These are phyloP conservation scores for Mycena pura DNA, from an alignment of 768 basidiomycete genomes.

Conservation along the genomic window DNA sequence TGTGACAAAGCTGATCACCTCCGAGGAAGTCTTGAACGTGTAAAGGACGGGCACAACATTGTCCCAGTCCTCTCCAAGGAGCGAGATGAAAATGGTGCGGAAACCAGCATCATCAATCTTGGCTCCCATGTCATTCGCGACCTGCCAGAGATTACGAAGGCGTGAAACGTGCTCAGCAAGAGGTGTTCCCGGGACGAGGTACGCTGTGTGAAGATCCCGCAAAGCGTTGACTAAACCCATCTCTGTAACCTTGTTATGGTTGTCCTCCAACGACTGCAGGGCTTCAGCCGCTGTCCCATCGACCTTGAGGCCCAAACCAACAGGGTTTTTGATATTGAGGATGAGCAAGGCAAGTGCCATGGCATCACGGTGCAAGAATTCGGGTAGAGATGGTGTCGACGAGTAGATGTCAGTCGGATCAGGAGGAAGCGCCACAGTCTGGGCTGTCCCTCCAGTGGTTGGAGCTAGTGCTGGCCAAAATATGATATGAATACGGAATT, in stretches of 20 bases:
- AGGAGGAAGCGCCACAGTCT: neutral
- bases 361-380: neutral
- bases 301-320: constrained; percentile 24
- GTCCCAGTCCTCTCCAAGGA: constrained; percentile 18
- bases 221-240: constrained; percentile 15
- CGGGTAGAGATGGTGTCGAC: neutral
- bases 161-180: constrained; percentile 23
- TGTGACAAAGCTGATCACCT: constrained; percentile 13
- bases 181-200: constrained; percentile 15
- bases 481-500: too few species aligned
- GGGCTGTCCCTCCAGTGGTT: neutral
- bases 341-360: neutral
- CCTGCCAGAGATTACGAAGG: constrained; percentile 22
- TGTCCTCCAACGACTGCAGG: constrained; percentile 22
- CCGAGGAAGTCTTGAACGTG: constrained; percentile 1
- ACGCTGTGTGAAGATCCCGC: constrained; percentile 2
- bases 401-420: constrained; percentile 2
- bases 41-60: constrained; percentile 11
- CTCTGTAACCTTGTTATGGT: constrained; percentile 12
- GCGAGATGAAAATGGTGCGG: constrained; percentile 6
- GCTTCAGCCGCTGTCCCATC: constrained; percentile 24
- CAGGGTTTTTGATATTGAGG: constrained; percentile 26
- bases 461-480: too few species aligned
- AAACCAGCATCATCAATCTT: constrained; percentile 16
- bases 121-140: constrained; percentile 27